Evolutionary conservation across 371 early-diverging fungal species (phyloP), one percentile per base, ranked within the genome.

Genomic region (Capniomyces stellatus): DNA sequence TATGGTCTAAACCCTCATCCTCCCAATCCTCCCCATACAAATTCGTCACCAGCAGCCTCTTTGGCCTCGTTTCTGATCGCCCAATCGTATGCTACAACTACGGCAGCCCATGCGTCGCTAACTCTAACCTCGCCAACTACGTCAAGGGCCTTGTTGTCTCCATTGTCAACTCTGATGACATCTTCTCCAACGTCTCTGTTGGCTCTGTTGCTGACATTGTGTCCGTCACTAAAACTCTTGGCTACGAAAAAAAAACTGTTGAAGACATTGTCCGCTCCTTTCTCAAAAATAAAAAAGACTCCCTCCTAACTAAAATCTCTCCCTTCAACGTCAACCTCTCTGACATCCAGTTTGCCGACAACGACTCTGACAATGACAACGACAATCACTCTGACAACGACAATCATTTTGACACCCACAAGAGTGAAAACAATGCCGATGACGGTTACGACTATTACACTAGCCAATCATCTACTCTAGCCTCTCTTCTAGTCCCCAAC

Each of bases 21-120:
- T 6, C 3, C 4, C 49, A 3, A 18, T 8, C 13, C 3, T 29
- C 4, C 15, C 28, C 21, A 3, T 30, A 51, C 39, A 51, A 28
- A 2, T 87, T 84, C 62, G 80, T 79, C 1, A 83, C 81, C 3
- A 71, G 78, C 0, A 66, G 64, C 25, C 56, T 60, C 13, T 81
- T 82, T 2, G 82, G 80, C 3, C 58, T 87, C 43, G 83, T 84
- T 0, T 51, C 76, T 0, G 78, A 77, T 23, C 71, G 88, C 18
- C 78, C 83, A 3, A 79, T 87, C 51, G 83, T 82, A 53, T 82
- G 83, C 55, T 87, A 78, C 51, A 74, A 78, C 8, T 87, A 75
- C 52, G 88, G 83, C 12, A 75, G 78, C 2, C 86, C 87, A 0
- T 79, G 85, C 53, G 75, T 75, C 30, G 77, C 81, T 67, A 78